A percentile compares a stretch with the other conserved stretches of the same genome.
These are phyloP conservation scores for Trichoderma simmonsii DNA, from an alignment of 2,329 filamentous ascomycete genomes.

Conservation along the genomic window DNA sequence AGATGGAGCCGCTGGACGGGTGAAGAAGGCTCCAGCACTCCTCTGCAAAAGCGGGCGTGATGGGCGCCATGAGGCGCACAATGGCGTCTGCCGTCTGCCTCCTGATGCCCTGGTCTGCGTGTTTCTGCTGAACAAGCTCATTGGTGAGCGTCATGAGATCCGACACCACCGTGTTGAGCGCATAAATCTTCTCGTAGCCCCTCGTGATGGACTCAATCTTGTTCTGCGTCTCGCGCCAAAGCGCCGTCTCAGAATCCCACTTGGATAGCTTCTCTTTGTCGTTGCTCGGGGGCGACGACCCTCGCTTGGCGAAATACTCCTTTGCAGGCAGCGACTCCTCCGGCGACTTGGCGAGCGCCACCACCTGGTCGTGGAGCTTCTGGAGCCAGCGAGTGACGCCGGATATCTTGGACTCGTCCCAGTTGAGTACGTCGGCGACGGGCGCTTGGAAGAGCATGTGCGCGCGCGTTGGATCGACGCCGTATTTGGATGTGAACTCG, in stretches of 20 bases:
- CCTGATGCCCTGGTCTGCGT: slow-evolving; percentile 42
- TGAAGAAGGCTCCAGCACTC: slow-evolving; percentile 70
- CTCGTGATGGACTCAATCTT: slow-evolving; percentile 65
- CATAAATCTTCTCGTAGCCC: slow-evolving; percentile 68
- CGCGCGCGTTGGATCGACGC: slow-evolving; percentile 78
- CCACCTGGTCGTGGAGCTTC: slow-evolving; percentile 60
- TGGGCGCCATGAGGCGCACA: slow-evolving; percentile 71
- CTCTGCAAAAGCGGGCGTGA: slow-evolving; percentile 76
- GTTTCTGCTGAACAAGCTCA: slow-evolving; percentile 47
- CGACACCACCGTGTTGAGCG: slow-evolving; percentile 79
- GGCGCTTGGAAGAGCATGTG: slow-evolving; percentile 90
- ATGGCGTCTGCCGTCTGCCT: slow-evolving; percentile 53
- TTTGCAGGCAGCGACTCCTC: slow-evolving; percentile 25
- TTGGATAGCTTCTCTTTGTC: slow-evolving; percentile 31
- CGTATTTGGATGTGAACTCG: slow-evolving; percentile 67
- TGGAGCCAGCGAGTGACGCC: slow-evolving; percentile 79
- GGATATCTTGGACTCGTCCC: slow-evolving; percentile 79
- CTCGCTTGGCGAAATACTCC: slow-evolving; percentile 37
- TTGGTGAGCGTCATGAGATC: slow-evolving; percentile 83
- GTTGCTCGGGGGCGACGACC: slow-evolving; percentile 15
- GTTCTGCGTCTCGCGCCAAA: slow-evolving; percentile 66
- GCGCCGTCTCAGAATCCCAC: slow-evolving; percentile 46
- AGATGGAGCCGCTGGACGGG: slow-evolving; percentile 39
- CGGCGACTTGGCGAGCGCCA: slow-evolving; percentile 22
- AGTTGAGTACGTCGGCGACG: slow-evolving; percentile 78